Conservation (phyloP, 1,284 basidiomycete genomes). For the Somion occarium region DNA sequence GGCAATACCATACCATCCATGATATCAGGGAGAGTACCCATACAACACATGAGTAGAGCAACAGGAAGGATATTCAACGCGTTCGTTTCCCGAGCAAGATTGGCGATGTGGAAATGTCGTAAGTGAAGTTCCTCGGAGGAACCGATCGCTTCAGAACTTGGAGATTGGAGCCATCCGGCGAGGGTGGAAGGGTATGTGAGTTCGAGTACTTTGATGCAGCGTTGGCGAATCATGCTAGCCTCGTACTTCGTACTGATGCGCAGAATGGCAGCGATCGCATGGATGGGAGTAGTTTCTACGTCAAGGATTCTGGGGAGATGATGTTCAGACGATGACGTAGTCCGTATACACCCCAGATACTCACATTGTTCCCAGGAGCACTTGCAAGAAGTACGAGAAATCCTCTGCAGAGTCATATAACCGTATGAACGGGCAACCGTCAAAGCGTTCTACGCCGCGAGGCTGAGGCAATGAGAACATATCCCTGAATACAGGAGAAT, state of each 20-base stretch:
- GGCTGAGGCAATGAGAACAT: constrained; percentile 2
- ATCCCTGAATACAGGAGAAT: neutral
- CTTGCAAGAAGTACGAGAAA: neutral
- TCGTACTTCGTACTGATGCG: neutral
- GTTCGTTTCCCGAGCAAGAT: neutral
- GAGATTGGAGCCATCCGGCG: neutral
- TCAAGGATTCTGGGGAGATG: neutral
- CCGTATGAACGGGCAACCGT: neutral
- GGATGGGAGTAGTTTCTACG: neutral
- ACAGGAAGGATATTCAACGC: neutral
- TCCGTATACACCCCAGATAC: too few relatives aligned
- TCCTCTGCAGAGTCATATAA: neutral
- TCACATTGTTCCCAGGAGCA: neutral
- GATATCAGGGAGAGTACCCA: neutral
- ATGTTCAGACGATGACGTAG: too few relatives aligned
- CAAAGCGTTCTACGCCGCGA: too few relatives aligned
- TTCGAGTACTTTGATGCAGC: neutral
- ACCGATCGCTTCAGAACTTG: neutral
- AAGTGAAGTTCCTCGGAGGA: neutral
- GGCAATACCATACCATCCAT: neutral
- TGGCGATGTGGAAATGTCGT: neutral
- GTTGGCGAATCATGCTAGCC: neutral
- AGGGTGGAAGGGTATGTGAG: neutral
- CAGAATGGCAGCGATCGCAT: neutral
- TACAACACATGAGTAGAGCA: neutral